Conservation (phyloP, 192 early-diverging fungal species). For the Neocallimastix lanati region DNA sequence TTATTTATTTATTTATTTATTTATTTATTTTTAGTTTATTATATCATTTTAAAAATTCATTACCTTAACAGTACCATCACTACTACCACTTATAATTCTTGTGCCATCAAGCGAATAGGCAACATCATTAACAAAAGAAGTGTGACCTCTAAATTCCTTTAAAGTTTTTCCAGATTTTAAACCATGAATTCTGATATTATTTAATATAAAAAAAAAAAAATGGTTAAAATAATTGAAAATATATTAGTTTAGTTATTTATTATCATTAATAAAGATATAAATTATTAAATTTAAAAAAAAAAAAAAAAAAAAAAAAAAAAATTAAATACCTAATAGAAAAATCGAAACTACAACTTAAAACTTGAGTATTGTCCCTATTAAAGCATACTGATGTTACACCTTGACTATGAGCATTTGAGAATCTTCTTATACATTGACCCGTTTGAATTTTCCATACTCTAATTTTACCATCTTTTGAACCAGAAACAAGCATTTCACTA, state of each 20-base stretch:
- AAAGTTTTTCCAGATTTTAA: slow-evolving; percentile 54
- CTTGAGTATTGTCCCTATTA: slow-evolving; percentile 52
- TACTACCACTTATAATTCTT: slow-evolving; percentile 57
- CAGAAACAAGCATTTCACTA: slow-evolving; percentile 64
- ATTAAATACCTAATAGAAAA: slow-evolving; percentile 35
- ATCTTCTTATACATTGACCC: slow-evolving; percentile 49
- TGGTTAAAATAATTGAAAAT: too few relatives aligned
- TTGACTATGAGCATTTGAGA: slow-evolving; percentile 66
- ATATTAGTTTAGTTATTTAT: too few relatives aligned
- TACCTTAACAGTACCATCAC: slow-evolving; percentile 78
- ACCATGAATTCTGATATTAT: not conserved
- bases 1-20: too few relatives aligned
- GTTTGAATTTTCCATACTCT: slow-evolving; percentile 68
- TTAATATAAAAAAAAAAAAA: too few relatives aligned
- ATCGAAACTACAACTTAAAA: slow-evolving; percentile 70
- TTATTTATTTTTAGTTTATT: too few relatives aligned
- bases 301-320: too few relatives aligned
- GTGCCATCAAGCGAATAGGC: slow-evolving; percentile 54
- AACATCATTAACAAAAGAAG: slow-evolving; percentile 69
- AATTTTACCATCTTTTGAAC: slow-evolving; percentile 67
- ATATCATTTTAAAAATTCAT: not conserved
- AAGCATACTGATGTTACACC: slow-evolving; percentile 67
- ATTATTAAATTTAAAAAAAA: too few relatives aligned
- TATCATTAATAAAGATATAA: too few relatives aligned
- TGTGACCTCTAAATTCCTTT: slow-evolving; percentile 82